Base-by-base conservation (phyloP, 1,284 basidiomycete species). In the Malassezia sympodialis region DNA sequence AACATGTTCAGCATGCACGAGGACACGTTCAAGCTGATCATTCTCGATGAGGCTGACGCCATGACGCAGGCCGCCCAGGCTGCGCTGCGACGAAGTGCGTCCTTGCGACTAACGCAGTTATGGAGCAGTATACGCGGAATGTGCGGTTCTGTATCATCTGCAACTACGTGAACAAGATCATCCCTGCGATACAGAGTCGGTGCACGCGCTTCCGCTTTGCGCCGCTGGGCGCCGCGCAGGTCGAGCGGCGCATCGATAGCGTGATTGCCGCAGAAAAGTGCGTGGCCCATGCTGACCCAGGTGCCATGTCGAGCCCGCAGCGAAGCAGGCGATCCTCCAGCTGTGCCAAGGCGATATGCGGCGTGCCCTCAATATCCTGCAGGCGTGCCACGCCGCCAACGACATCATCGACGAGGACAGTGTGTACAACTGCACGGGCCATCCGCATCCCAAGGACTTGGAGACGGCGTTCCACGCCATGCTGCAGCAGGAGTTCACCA, bases 91-190 rank as follows among this genome's bases (percentile, higher is more conserved):
- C 85, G 93, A 69, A 80, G 80, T 80, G 26, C n/a, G 63, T 56
- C 2, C 39, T 5, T 6, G 8, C 17, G 21, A 8, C 21, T 3
- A n/a, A n/a, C 27, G 2, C 66, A 80, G 87, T 98, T 37, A 96
- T 99, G 61, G 94, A 99, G 76, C 91, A 96, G 68, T 96, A 96
- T 76, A 99, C 94, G 7, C 88, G 86, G 76, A 98, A 98, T 72
- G 94, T 96, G 60, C 84, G 94, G 31, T 99, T 99, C 77, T 96
- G 93, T 77, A 98, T 99, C 68, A 94, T 99, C 61, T 96, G 94
- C 82, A 99, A 99, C 78, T 99, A 99, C 68, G 94, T 98, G 76
- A 98, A 98, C 82, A 96, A 96, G 77, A 98, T 99, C 73, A 86
- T 87, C 6, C 94, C 94, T 3, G 94, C 94, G 21, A 94, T 99